Evolutionary conservation across 345 rosid genomes (phyloP).

Genomic region (Viola odorata): DNA sequence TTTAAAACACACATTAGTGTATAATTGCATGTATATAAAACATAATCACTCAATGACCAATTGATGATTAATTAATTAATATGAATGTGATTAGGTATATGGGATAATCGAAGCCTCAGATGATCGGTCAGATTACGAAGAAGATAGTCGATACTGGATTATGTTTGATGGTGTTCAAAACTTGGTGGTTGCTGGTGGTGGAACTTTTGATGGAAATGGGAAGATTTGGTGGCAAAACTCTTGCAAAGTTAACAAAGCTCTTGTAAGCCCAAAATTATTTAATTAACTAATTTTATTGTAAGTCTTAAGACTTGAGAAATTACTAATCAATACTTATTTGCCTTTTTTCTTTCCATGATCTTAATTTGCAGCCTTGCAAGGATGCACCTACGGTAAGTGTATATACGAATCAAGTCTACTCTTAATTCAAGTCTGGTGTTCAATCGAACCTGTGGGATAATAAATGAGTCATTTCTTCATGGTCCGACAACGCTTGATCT

Average conservation of each 20-base stretch:
- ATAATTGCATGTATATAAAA: neutral
- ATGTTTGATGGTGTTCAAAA: slow-evolving; percentile 40
- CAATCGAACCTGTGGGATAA: no score
- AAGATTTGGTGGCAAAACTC: slow-evolving; percentile 85
- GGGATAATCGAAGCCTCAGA: slow-evolving; percentile 64
- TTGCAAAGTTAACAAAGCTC: slow-evolving; percentile 63
- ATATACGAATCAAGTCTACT: no score
- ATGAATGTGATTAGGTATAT: slow-evolving; percentile 30
- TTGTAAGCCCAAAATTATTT: slow-evolving; percentile 30
- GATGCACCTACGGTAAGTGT: slow-evolving; percentile 73
- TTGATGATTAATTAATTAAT: neutral
- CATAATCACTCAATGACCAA: neutral
- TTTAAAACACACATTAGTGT: neutral
- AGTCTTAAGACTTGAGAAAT: neutral
- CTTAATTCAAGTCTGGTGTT: no score
- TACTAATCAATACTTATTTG: neutral
- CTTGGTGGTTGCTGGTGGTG: slow-evolving; percentile 56
- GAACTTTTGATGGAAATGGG: slow-evolving; percentile 70
- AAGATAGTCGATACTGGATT: slow-evolving; percentile 58
- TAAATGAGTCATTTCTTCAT: no score
- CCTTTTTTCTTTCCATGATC: neutral
- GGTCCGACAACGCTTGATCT: no score
- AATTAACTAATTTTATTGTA: neutral
- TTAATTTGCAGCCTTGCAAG: slow-evolving; percentile 62
- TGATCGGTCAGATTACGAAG: slow-evolving; percentile 42